Evolutionary conservation across 2,329 filamentous ascomycete species (phyloP), one percentile per base, ranked within the genome.

Genomic region (Cytospora piceicola): DNA sequence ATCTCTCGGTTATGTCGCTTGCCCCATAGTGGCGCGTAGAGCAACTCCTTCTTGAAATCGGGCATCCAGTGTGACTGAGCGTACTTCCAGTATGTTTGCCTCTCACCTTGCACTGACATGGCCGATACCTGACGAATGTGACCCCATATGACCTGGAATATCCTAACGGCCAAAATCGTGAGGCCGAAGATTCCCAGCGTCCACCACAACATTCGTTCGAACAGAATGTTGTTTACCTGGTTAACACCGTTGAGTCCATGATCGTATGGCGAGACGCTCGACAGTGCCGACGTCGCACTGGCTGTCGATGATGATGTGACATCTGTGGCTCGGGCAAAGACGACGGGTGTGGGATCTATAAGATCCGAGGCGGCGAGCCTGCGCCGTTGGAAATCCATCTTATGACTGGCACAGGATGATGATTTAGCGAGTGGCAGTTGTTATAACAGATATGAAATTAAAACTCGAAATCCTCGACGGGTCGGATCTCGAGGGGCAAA

Each of bases 1-100:
- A 83, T 76, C 70, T 83, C 81, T 58, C 80, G 75, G 73, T 90
- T 90, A 76, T 90, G 88, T 56, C 88, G 84, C 73, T 89, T 90
- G 17, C 78, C 84, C 77, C 83, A 84, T 29, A 91, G 76, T 3
- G 88, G 88, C 1, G 88, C 87, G 70, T 90, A 87, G 56, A 85
- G 79, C 65, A 90, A 72, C 69, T 88, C 77, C 74, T 84, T 87
- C 79, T 90, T 90, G 70, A 90, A 70, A 66, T 77, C 77, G 15
- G 87, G 87, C 81, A 87, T 86, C 84, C 84, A 87, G 64, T 77
- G 79, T 80, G 81, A 87, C 72, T 87, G 84, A 17, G 84, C 80
- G 27, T 74, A 72, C 70, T 80, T 84, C 86, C 87, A 90, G 75
- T 87, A 90, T 52, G 72, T 74, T 72, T 90, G 87, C 71, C 81